Evolutionary conservation across 2,329 filamentous ascomycete species (phyloP).

Genomic region (Chaetomiaceae sp.): DNA sequence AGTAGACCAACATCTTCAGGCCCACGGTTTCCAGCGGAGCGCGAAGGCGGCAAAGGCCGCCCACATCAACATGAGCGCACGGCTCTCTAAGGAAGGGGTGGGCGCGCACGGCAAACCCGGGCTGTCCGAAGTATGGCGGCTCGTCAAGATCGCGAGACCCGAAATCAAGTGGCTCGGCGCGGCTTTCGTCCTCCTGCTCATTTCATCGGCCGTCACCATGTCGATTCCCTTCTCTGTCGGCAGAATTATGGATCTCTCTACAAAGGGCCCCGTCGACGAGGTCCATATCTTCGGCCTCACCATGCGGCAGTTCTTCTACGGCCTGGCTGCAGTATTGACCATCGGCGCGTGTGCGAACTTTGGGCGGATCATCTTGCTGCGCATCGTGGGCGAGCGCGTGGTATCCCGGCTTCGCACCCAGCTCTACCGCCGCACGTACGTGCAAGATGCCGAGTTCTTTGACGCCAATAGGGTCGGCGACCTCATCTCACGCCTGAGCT

Average conservation of each 20-base stretch:
- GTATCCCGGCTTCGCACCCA: constrained; percentile 85
- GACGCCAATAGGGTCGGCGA: constrained; percentile 97
- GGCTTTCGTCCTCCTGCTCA: constrained; percentile 79
- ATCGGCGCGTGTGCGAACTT: constrained; percentile 89
- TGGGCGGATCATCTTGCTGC: constrained; percentile 83
- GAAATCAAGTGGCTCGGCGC: constrained; percentile 72
- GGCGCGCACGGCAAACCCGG: constrained; percentile 58
- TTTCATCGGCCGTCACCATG: constrained; percentile 92
- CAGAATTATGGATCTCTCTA: constrained; percentile 88
- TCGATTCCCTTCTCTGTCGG: constrained; percentile 95
- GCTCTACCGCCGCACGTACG: constrained; percentile 84
- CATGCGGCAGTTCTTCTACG: constrained; percentile 82
- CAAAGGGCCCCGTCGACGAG: constrained; percentile 63
- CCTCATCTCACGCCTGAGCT: constrained; percentile 89
- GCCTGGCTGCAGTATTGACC: constrained; percentile 70
- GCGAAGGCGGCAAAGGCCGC: constrained; percentile 84
- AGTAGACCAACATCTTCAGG: constrained; percentile 29
- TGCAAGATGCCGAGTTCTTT: constrained; percentile 99
- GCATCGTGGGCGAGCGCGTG: constrained; percentile 92
- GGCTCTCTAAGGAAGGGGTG: constrained; percentile 74
- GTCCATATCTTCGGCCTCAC: constrained; percentile 76
- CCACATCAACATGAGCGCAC: constrained; percentile 83
- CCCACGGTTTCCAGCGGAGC: constrained; percentile 51
- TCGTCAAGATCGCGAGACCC: constrained; percentile 84
- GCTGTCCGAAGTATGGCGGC: constrained; percentile 72